Evolutionary conservation across 164 flowering plant genomes (phyloP).

Genomic region (Pachysandra terminalis): DNA sequence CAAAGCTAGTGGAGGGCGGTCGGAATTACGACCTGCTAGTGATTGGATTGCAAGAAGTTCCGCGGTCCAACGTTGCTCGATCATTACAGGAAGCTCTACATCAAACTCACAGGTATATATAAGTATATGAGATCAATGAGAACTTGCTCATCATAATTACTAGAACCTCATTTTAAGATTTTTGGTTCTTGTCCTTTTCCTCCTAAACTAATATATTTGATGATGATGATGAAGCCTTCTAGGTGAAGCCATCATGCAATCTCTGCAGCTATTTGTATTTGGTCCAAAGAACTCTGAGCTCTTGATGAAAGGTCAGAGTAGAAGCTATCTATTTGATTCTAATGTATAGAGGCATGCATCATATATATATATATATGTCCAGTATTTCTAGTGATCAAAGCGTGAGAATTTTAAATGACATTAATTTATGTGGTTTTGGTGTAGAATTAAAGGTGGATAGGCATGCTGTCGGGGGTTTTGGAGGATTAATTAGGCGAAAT

Average conservation of each 20-base stretch:
- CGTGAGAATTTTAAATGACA: background rate
- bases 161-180: no score
- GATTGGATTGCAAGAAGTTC: slow-evolving; percentile 75
- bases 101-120: slow-evolving; percentile 46
- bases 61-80: slow-evolving; percentile 36
- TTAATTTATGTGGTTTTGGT: background rate
- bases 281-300: slow-evolving; percentile 44
- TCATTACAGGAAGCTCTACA: slow-evolving; percentile 34
- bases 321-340: no score
- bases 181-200: no score
- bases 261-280: slow-evolving; percentile 62
- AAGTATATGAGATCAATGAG: no score
- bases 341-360: no score
- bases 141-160: no score
- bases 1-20: slow-evolving; percentile 38
- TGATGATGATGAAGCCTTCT: slow-evolving; percentile 47
- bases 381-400: background rate
- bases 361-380: no score
- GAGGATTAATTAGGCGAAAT: slow-evolving; percentile 59
- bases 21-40: slow-evolving; percentile 56
- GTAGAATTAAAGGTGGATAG: slow-evolving; percentile 51
- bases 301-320: slow-evolving; percentile 40
- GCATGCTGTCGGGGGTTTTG: slow-evolving; percentile 47
- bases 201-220: no score
- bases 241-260: slow-evolving; percentile 64